Evolutionary conservation across 768 basidiomycete species (phyloP), one percentile per base, ranked within the genome.

Genomic region (Mycena epipterygia): DNA sequence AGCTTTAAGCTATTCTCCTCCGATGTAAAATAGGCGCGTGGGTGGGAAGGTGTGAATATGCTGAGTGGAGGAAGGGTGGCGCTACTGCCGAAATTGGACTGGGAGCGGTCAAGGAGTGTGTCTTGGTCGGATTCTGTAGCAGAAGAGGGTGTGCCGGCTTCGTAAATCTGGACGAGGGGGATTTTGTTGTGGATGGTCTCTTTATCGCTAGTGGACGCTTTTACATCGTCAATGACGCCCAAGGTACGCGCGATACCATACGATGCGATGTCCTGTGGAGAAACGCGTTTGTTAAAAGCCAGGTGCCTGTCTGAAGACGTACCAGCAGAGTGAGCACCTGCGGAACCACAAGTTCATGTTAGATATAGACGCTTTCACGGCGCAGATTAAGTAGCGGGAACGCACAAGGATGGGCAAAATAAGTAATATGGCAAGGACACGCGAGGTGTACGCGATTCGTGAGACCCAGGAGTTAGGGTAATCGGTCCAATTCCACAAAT

Each of bases 231-330:
- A 71, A 93, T 87, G 61, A 93, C 86, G 37, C 93, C 94, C 58
- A 95, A 86, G 8, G 93, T 95, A 67, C 94, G 90, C 16, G 92
- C 94, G 76, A 95, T 93, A 66, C 90, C 89, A 75, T 95, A 95
- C 23, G 94, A 93, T 3, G 89, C 84, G 63, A 95, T 89, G 78
- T 95, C 94, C 94, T 95, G 76, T 7, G 58, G 44, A 29, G 11
- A 29, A 68, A 64, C 21, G 61, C 53, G 65, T 25, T 46, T 32
- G 23, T 51, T 55, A 46, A 48, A 19, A 23, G 7, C 37, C 17
- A 19, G 7, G 19, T 33, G 16, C 19, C 64, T 60, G 48, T 41
- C 49, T 57, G 60, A 51, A 49, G 25, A 83, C 89, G 67, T 82
- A 93, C 93, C 78, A 89, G 76, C 16, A 88, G 79, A 35, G 79